Conservation (phyloP, 257 asterid species). For the Ilex aquifolium region DNA sequence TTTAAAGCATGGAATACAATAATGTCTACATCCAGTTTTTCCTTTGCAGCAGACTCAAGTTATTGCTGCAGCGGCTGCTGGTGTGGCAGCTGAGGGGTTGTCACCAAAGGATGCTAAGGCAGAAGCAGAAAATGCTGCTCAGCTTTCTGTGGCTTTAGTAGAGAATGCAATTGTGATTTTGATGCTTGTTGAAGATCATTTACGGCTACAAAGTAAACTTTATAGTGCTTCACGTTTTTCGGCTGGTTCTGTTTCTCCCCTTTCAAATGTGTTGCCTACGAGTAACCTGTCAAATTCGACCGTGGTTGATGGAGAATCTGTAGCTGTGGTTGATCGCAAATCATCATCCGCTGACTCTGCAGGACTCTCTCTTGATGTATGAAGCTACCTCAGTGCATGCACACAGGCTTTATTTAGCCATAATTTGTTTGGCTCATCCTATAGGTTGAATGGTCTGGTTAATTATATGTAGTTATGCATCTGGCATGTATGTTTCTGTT, state of each 20-base stretch:
- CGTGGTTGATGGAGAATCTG: conserved; percentile 41
- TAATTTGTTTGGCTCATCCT: background rate
- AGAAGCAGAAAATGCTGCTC: conserved; percentile 98
- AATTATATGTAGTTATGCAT: background rate
- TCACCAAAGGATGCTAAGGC: conserved; percentile 81
- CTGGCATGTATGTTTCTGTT: background rate
- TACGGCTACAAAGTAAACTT: conserved; percentile 89
- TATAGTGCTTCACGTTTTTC: conserved; percentile 65
- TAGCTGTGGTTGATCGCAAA: conserved; percentile 46
- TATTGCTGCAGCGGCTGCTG: conserved; percentile 99
- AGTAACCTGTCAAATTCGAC: conserved; percentile 42
- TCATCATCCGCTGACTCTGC: conserved; percentile 64
- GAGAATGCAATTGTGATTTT: conserved; percentile 97
- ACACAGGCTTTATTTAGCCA: background rate
- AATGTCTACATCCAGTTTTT: conserved; percentile 36
- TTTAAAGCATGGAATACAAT: conserved; percentile 11
- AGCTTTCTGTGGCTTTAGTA: conserved; percentile 94
- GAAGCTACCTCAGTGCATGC: background rate
- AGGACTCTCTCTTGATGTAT: conserved; percentile 73
- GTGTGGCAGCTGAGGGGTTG: conserved; percentile 96
- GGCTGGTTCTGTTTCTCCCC: conserved; percentile 56
- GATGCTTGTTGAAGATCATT: conserved; percentile 98
- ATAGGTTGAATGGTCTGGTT: background rate
- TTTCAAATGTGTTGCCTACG: conserved; percentile 48
- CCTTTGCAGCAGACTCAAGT: conserved; percentile 80